These are phyloP conservation scores for Rhizoclosmatium globosum DNA, from an alignment of 192 early-diverging fungal species.

Conservation along the genomic window DNA sequence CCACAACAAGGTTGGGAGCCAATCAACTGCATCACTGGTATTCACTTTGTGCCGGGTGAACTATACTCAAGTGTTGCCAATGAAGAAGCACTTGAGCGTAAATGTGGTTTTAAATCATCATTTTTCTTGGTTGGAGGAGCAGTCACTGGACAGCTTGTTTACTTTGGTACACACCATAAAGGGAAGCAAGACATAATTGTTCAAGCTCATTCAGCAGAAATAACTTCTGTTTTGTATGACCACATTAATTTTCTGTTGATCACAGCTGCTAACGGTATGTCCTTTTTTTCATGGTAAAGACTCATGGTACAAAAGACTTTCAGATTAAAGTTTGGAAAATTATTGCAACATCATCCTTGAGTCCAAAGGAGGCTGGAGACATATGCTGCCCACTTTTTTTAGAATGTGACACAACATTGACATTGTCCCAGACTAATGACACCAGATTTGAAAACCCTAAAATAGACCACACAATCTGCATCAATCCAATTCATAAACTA, in stretches of 20 bases:
- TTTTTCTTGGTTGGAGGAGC: constrained; percentile 43
- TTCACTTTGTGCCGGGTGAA: constrained; percentile 21
- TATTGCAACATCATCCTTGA: not conserved
- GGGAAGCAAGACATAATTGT: constrained; percentile 27
- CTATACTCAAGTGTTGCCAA: not conserved
- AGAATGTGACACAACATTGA: not conserved
- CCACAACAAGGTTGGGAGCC: not conserved
- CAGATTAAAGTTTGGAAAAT: constrained; percentile 43
- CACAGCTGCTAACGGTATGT: constrained; percentile 33
- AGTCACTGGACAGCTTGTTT: constrained; percentile 39
- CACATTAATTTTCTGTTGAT: constrained; percentile 27
- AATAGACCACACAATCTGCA: not conserved
- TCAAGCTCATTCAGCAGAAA: constrained; percentile 42
- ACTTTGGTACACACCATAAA: not conserved
- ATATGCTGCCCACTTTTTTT: not conserved
- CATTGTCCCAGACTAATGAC: constrained; percentile 1
- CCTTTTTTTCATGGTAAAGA: constrained; percentile 6
- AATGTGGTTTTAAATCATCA: not conserved
- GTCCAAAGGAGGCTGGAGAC: not conserved
- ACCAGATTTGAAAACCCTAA: not conserved
- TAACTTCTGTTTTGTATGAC: constrained; percentile 38
- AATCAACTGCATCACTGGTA: constrained; percentile 26
- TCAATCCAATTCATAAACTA: constrained; percentile 17
- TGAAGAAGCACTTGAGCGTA: constrained; percentile 24
- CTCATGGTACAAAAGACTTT: constrained; percentile 11